These are phyloP conservation scores for Fraxinus angustifolia DNA, from an alignment of 305 asterid species.

Conservation along the genomic window DNA sequence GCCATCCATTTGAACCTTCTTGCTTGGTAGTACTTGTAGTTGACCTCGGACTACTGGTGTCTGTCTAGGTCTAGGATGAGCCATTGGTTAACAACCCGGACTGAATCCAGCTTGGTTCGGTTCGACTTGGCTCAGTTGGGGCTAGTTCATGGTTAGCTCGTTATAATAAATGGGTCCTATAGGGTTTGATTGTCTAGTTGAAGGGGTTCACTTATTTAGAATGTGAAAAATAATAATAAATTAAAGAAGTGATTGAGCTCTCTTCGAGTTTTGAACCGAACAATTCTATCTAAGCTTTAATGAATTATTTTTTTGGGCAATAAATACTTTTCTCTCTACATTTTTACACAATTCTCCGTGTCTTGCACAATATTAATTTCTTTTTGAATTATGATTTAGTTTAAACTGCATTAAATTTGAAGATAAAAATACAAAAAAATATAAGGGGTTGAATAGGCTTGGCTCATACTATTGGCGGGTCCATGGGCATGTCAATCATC, in stretches of 20 bases:
- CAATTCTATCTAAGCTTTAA: background rate
- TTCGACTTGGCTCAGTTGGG: background rate
- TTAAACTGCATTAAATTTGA: background rate
- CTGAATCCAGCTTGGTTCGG: background rate
- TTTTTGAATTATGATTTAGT: background rate
- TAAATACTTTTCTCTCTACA: background rate
- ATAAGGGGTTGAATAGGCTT: background rate
- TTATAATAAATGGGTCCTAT: too few species aligned
- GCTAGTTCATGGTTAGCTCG: background rate
- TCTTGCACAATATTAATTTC: background rate
- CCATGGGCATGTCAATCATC: background rate
- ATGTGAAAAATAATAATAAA: too few species aligned
- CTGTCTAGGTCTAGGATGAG: background rate
- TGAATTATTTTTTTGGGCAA: background rate
- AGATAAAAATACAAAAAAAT: too few species aligned
- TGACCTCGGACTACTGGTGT: background rate
- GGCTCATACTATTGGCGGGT: background rate
- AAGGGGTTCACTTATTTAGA: background rate
- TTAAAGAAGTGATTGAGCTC: background rate
- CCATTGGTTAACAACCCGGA: background rate
- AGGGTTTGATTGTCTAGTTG: background rate
- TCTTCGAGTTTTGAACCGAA: background rate
- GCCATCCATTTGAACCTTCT: background rate
- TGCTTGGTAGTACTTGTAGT: background rate
- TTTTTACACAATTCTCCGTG: background rate